Evolutionary conservation across 345 rosid species (phyloP).

Genomic region (Dipteronia sinensis): DNA sequence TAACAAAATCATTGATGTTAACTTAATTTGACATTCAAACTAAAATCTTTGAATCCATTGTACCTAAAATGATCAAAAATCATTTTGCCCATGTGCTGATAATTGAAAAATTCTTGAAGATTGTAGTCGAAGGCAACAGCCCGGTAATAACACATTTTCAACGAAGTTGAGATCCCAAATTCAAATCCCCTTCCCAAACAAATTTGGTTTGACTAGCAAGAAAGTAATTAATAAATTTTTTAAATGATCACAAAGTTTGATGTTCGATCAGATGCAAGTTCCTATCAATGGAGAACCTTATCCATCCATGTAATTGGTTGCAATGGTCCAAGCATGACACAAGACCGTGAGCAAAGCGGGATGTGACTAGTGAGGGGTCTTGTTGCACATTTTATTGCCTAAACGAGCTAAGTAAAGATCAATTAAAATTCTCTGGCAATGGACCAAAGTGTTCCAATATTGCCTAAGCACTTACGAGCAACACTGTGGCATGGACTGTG

Average conservation of each 20-base stretch:
- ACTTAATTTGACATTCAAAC: neutral
- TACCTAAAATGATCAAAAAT: too few species aligned
- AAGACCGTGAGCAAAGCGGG: neutral
- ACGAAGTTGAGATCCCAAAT: too few species aligned
- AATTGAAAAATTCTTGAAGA: neutral
- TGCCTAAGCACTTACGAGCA: conserved; percentile 6
- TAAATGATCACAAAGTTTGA: neutral
- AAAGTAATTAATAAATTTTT: too few species aligned
- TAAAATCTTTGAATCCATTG: neutral
- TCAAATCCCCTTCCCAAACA: neutral
- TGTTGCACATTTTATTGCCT: conserved; percentile 16
- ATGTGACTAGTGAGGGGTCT: conserved; percentile 16
- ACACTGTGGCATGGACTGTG: conserved; percentile 22
- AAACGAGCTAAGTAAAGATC: conserved; percentile 11
- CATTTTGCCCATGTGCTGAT: neutral
- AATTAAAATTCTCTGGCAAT: neutral
- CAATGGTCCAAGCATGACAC: neutral
- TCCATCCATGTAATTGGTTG: too few species aligned
- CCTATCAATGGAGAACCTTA: neutral
- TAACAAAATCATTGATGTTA: neutral
- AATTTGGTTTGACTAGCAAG: neutral
- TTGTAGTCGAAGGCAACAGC: too few species aligned
- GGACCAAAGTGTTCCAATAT: conserved; percentile 10
- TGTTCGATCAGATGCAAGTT: neutral
- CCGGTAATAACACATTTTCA: too few species aligned